Percentiles rank a stretch among this genome's conserved stretches.
These are phyloP conservation scores for Naematelia aurantialba DNA, from an alignment of 768 basidiomycete genomes.

Conservation along the genomic window DNA sequence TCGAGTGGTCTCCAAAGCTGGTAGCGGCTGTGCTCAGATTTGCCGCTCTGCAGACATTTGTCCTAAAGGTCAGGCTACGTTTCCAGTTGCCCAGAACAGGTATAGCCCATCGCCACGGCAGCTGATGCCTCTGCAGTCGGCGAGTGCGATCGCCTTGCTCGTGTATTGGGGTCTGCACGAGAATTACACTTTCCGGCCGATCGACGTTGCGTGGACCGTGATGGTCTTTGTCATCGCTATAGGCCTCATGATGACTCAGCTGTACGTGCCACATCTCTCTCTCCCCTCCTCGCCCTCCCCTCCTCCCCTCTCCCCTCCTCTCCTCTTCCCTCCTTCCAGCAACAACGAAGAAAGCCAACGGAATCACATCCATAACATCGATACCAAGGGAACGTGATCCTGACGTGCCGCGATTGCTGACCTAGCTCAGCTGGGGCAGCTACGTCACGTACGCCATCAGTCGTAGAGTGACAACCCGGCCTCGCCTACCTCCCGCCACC, in stretches of 20 bases:
- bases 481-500: too few species aligned
- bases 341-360: neutral
- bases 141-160: conserved; percentile 25
- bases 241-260: conserved; percentile 31
- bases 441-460: conserved; percentile 32
- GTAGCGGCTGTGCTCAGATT: conserved; percentile 21
- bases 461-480: neutral
- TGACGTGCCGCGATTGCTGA: neutral
- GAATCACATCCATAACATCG: neutral
- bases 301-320: conserved; percentile 52
- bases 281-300: conserved; percentile 36
- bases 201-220: conserved; percentile 27
- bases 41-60: conserved; percentile 27
- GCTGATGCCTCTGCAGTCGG: too few species aligned
- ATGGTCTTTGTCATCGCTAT: conserved; percentile 27
- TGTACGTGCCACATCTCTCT: too few species aligned
- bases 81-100: neutral
- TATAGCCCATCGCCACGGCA: neutral
- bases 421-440: conserved; percentile 26
- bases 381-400: neutral
- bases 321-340: conserved; percentile 53
- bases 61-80: conserved; percentile 27
- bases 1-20: conserved; percentile 20
- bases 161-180: conserved; percentile 36
- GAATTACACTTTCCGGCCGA: conserved; percentile 16